A percentile compares a stretch with the other conserved stretches of the same genome.
Evolutionary conservation across 805 yeast species (phyloP).

Genomic region (Schizosaccharomyces lindneri): DNA sequence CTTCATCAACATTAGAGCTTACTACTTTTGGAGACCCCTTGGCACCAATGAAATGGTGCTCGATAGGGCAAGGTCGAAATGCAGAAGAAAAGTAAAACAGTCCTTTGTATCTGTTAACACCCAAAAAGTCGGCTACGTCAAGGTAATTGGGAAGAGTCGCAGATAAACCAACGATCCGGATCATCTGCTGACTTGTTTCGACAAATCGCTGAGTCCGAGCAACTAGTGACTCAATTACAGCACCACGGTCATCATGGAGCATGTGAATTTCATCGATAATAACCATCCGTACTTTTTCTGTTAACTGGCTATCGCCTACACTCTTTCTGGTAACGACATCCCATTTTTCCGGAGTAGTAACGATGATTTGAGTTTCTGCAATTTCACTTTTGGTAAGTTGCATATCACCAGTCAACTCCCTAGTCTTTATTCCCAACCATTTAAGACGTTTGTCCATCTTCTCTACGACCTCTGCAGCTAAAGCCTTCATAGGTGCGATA

Average conservation of each 20-base stretch:
- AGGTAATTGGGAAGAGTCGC: constrained; percentile 80
- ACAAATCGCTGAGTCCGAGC: constrained; percentile 89
- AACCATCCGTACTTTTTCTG: constrained; percentile 57
- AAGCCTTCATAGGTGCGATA: constrained; percentile 79
- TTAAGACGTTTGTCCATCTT: constrained; percentile 52
- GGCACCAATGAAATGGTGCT: constrained; percentile 71
- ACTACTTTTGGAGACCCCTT: constrained; percentile 34
- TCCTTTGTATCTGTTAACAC: constrained; percentile 71
- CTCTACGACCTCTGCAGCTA: constrained; percentile 91
- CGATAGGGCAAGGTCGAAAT: constrained; percentile 79
- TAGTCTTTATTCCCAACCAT: constrained; percentile 67
- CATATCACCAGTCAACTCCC: constrained; percentile 91
- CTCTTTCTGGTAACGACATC: constrained; percentile 90
- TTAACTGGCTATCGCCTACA: constrained; percentile 65
- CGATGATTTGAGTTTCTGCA: constrained; percentile 59
- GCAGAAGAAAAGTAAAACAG: constrained; percentile 85
- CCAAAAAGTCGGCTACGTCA: constrained; percentile 79
- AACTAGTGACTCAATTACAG: constrained; percentile 83
- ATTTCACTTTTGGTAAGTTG: constrained; percentile 65
- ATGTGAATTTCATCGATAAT: constrained; percentile 93
- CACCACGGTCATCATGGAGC: constrained; percentile 91
- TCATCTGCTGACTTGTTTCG: constrained; percentile 80
- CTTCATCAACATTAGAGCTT: constrained; percentile 55
- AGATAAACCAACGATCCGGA: constrained; percentile 76
- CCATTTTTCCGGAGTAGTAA: constrained; percentile 93